Evolutionary conservation across 225 moss, liverwort and hornwort species (phyloP), one percentile per base, ranked within the genome.

Genomic region (Sphagnum contortum): DNA sequence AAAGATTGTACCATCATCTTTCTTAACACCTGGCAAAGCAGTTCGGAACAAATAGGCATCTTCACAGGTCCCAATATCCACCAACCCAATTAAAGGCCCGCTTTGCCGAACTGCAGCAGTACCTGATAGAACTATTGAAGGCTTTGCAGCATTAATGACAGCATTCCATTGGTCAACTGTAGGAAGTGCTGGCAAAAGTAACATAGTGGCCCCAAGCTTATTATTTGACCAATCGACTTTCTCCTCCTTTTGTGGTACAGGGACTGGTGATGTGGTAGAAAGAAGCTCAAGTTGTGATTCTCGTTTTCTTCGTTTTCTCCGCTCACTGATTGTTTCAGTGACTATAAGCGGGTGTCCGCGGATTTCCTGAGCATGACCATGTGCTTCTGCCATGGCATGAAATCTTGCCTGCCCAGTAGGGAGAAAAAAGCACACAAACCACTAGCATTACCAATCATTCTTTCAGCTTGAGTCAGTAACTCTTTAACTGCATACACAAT

Each of bases 41-140:
- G 88, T 90, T 49, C 92, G 89, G 64, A 96, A 96, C 57, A 96
- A 76, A 67, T 96, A 96, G 1, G 95, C 95, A 70, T 96, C 95
- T 44, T 96, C 95, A 50, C 88, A 92, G 0, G 84, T 79, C 65
- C 95, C 95, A 57, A 96, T 90, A 70, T 96, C 95, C 64, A 96
- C 95, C 6, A 96, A 78, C 10, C 95, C 95, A 44, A 96, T 85
- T 70, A 92, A 77, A 64, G 95, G 95, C 52, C 95, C 92, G 0
- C 90, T 82, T 69, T 87, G 90, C 65, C 88, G 79, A 3, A 84
- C 95, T 14, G 95, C 95, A 4, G 95, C 95, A 62, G 95, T 90
- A 12, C 95, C 95, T 5, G 92, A 92, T 76, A 96, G 88, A 48
- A 86, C 83, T 45, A 96, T 92, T 3, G 86, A 75, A 6, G 95